phyloP scores from a whole-genome alignment of 2,329 filamentous ascomycete genomes.

The Nemania sp. region DNA sequence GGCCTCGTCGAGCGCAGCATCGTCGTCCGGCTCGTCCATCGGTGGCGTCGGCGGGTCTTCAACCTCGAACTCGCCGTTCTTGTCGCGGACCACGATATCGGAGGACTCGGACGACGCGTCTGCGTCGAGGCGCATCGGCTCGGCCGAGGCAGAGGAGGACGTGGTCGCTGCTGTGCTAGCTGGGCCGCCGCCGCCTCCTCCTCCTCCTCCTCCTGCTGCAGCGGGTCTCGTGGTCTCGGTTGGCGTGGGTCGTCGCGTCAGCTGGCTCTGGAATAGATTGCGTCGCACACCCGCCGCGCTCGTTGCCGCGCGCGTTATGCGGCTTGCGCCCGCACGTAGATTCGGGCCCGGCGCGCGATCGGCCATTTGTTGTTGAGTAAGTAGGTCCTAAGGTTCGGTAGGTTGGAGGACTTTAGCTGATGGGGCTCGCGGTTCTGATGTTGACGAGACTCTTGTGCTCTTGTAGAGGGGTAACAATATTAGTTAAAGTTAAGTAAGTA shows the following conservation, averaged over 20 bases:
- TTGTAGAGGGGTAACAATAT: background rate
- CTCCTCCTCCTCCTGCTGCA: no score
- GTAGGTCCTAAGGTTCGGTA: background rate
- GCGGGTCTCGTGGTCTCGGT: constrained; percentile 8
- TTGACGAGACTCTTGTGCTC: background rate
- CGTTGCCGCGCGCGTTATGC: constrained; percentile 35
- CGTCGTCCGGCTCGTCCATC: constrained; percentile 60
- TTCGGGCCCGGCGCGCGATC: constrained; percentile 35
- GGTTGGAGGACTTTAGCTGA: background rate
- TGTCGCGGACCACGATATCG: constrained; percentile 66
- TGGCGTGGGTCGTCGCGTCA: constrained; percentile 59
- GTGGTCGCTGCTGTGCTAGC: constrained; percentile 17
- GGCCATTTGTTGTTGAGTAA: constrained; percentile 26
- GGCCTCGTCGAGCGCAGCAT: constrained; percentile 60
- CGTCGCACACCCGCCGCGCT: constrained; percentile 48
- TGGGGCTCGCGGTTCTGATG: background rate
- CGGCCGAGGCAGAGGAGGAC: constrained; percentile 45
- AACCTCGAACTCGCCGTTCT: constrained; percentile 67
- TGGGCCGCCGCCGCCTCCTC: background rate
- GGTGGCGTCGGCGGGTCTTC: constrained; percentile 58
- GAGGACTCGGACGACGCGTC: constrained; percentile 49
- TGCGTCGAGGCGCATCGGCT: constrained; percentile 55
- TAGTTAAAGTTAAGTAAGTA: no score
- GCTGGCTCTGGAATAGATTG: constrained; percentile 64
- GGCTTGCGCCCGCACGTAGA: constrained; percentile 28